These are phyloP conservation scores for Kodamaea suecica DNA, from an alignment of 1,139 yeast species.

Conservation along the genomic window DNA sequence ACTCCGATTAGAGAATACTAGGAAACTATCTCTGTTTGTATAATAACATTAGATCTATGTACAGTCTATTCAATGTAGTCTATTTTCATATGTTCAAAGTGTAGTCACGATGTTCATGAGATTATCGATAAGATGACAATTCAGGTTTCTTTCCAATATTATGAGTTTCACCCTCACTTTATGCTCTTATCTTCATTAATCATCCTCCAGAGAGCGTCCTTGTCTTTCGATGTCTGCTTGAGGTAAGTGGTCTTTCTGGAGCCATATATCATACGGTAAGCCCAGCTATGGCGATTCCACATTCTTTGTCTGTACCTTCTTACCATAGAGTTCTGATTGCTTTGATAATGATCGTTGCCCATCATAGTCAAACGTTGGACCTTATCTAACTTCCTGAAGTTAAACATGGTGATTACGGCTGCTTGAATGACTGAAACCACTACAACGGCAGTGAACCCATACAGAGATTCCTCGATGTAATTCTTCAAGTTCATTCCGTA, in stretches of 20 bases:
- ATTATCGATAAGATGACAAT: no score
- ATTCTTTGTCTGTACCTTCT: background rate
- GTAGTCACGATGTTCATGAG: no score
- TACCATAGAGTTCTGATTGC: background rate
- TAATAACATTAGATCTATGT: conserved; percentile 1
- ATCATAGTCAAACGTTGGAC: conserved; percentile 69
- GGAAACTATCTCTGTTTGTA: conserved; percentile 11
- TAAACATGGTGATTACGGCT: conserved; percentile 36
- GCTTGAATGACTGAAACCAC: conserved; percentile 48
- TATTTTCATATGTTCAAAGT: no score
- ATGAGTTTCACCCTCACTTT: no score
- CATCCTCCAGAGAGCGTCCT: conserved; percentile 74
- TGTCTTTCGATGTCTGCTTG: conserved; percentile 43
- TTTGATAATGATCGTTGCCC: conserved; percentile 21
- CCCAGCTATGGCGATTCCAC: conserved; percentile 1
- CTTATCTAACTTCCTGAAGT: conserved; percentile 48
- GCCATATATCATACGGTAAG: conserved; percentile 22
- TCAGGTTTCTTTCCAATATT: no score
- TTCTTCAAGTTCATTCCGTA: conserved; percentile 96
- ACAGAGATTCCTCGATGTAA: conserved; percentile 72
- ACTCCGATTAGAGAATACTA: conserved; percentile 8
- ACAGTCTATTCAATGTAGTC: background rate
- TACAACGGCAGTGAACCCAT: conserved; percentile 65
- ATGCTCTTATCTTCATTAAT: conserved; percentile 53
- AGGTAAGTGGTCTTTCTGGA: conserved; percentile 29